A percentile compares a stretch with the other conserved stretches of the same genome.
Conservation (phyloP, 495 filamentous ascomycete species). For the Aspergillus leporis region DNA sequence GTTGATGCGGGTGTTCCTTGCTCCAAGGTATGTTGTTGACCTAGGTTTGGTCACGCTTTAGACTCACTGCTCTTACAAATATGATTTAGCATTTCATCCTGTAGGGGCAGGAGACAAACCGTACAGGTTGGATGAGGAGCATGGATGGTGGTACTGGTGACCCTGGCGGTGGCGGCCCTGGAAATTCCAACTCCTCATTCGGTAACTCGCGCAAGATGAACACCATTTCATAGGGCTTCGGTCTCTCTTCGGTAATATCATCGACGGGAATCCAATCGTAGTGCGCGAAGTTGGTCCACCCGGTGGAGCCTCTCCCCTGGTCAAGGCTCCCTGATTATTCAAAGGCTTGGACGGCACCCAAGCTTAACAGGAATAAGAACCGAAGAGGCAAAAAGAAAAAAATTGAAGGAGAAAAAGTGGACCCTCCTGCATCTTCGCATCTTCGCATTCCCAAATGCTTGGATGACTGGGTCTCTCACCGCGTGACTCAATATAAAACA, state of each 20-base stretch:
- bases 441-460: no score
- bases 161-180: slow-evolving; percentile 5
- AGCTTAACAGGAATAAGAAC: not conserved
- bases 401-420: not conserved
- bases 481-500: slow-evolving; percentile 1
- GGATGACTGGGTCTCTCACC: not conserved
- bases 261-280: not conserved
- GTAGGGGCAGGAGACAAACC: slow-evolving; percentile 64
- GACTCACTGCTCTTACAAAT: slow-evolving; percentile 48
- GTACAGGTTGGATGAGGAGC: slow-evolving; percentile 16
- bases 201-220: no score
- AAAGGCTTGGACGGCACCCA: not conserved
- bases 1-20: slow-evolving; percentile 66
- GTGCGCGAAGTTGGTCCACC: not conserved
- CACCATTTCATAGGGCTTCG: slow-evolving; percentile 1
- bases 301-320: not conserved
- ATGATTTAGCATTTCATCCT: slow-evolving; percentile 57
- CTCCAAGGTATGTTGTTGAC: no score
- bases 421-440: not conserved
- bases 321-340: not conserved
- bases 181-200: no score
- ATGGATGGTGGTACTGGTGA: slow-evolving; percentile 12
- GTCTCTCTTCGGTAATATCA: not conserved
- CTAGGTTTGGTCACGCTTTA: no score
- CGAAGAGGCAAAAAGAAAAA: not conserved